Percentiles rank a stretch among this genome's conserved stretches.
These are phyloP conservation scores for Penicillium sp. DNA, from an alignment of 2,329 filamentous ascomycete species.

Conservation along the genomic window DNA sequence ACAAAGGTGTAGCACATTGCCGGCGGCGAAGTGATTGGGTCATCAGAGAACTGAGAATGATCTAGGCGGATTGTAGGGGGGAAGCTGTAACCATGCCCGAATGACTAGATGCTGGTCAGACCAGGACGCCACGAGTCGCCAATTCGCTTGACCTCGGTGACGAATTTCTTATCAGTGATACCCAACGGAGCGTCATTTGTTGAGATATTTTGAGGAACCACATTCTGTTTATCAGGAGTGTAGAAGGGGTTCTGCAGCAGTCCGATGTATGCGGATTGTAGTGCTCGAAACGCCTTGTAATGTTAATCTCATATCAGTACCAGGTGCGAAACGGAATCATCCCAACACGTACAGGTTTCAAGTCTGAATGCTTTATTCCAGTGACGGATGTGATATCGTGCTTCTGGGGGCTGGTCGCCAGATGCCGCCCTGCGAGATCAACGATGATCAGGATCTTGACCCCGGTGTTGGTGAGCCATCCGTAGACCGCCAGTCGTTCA, in stretches of 20 bases:
- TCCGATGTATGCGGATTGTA: slow-evolving; percentile 88
- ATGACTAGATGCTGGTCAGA: slow-evolving; percentile 53
- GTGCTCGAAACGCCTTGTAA: slow-evolving; percentile 71
- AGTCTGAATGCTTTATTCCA: slow-evolving; percentile 77
- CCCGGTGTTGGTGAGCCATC: slow-evolving; percentile 93
- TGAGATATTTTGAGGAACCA: slow-evolving; percentile 48
- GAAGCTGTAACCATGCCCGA: neutral
- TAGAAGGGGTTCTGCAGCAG: slow-evolving; percentile 94
- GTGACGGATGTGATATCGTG: slow-evolving; percentile 44
- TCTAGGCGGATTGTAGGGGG: neutral
- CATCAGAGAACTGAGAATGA: neutral
- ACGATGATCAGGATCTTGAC: slow-evolving; percentile 87
- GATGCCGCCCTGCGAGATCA: slow-evolving; percentile 74
- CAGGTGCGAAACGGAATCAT: slow-evolving; percentile 1
- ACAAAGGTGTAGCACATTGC: neutral
- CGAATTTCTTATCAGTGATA: slow-evolving; percentile 78
- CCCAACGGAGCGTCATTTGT: slow-evolving; percentile 51
- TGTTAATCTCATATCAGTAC: slow-evolving; percentile 11
- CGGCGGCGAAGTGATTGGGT: neutral
- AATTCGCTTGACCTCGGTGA: slow-evolving; percentile 77
- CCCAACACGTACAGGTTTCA: slow-evolving; percentile 64
- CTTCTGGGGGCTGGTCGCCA: slow-evolving; percentile 30
- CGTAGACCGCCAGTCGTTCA: slow-evolving; percentile 88
- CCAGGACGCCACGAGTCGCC: slow-evolving; percentile 81
- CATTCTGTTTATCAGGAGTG: slow-evolving; percentile 76